Evolutionary conservation across 2,329 filamentous ascomycete genomes (phyloP).

Genomic region (Apiospora sp.): DNA sequence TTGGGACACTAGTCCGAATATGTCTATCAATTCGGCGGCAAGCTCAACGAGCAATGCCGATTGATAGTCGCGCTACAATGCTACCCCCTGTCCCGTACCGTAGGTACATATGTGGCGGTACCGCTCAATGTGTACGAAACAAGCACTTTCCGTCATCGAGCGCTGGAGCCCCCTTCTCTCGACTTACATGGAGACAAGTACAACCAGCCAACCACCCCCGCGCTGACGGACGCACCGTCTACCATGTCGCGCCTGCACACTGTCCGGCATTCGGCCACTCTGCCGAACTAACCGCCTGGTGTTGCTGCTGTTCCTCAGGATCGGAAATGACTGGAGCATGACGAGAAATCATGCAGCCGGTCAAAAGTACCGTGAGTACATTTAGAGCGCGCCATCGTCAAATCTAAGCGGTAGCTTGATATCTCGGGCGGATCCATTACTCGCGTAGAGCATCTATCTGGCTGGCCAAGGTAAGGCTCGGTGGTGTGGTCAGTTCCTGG

Average conservation of each 20-base stretch:
- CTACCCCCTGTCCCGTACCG: background rate
- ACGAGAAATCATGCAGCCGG: constrained; percentile 16
- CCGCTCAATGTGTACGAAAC: constrained; percentile 13
- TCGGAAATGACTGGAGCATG: constrained; percentile 18
- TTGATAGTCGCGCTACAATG: background rate
- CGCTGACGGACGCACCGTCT: constrained; percentile 13
- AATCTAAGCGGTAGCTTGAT: background rate
- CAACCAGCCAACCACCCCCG: background rate
- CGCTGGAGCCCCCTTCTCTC: background rate
- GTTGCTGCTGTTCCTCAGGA: constrained; percentile 6
- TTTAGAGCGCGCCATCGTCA: background rate
- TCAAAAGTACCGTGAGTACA: background rate
- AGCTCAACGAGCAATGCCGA: constrained; percentile 17
- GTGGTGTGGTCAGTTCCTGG: background rate
- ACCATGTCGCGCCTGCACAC: background rate
- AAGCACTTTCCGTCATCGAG: constrained; percentile 20
- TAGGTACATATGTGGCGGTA: background rate
- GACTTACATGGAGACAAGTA: background rate
- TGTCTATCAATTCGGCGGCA: constrained; percentile 21
- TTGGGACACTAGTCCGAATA: background rate
- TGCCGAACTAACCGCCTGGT: constrained; percentile 24
- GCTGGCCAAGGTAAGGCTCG: background rate
- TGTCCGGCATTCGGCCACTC: constrained; percentile 19
- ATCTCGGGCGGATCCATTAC: background rate
- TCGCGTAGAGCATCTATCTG: background rate